Evolutionary conservation across 2,329 filamentous ascomycete species (phyloP), one percentile per base, ranked within the genome.

Genomic region (Coleophoma eucalyptorum): DNA sequence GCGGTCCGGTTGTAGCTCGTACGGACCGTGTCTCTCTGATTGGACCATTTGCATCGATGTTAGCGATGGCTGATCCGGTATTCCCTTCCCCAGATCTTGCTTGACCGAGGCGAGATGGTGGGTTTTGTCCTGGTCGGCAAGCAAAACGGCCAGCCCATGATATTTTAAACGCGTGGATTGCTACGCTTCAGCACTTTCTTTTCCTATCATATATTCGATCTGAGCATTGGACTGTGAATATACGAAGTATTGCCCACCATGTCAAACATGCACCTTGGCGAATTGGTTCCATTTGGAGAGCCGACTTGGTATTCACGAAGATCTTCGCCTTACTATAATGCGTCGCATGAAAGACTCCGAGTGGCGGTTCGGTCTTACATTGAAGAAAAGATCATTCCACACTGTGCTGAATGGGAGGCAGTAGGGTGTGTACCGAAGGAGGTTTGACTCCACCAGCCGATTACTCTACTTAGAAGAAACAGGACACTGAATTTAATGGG

Each of bases 401-500:
- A 93, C 61, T 88, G 96, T 51, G 87, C 83, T 38, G 93, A 97
- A 69, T 97, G 92, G 92, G 92, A 97, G 62, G 93, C 40, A 26
- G 10, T 35, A 16, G 52, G 52, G 3, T 37, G 34, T 18, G 49
- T 52, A 20, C 52, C 52, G 96, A 78, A 88, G 84, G 63, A 95
- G 90, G 78, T 80, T 84, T 66, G 89, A 21, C 4, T 40, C 16
- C 34, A 20, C 41, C 38, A n/a, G 19, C 45, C 21, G 4, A 38
- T 33, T 47, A 20, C 4, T n/a, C n/a, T n/a, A n/a, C n/a, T n/a
- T n/a, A n/a, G 16, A 18, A 43, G 18, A 4, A 0, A 82, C 87
- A 47, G 79, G 82, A 61, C 87, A 97, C 65, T 97, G 94, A 80
- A 91, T 93, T 75, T 84, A 94, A 67, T 92, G 96, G 85, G 92